Percentiles rank a stretch among this genome's conserved stretches.
Evolutionary conservation across 768 basidiomycete species (phyloP).

Genomic region (Boletus sensibilis): DNA sequence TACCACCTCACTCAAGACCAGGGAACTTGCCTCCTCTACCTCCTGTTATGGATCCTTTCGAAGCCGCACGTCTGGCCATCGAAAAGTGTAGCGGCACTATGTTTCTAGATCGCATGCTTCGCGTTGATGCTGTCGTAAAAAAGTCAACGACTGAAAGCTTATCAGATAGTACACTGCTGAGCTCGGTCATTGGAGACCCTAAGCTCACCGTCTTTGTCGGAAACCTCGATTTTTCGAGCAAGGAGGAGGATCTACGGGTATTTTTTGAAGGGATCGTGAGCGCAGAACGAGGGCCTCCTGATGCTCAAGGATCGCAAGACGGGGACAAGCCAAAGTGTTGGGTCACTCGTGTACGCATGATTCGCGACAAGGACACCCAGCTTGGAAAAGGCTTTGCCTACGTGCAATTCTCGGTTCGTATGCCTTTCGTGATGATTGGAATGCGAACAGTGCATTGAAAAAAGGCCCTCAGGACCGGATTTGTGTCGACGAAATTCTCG

Average conservation of each 20-base stretch:
- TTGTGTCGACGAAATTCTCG: slow-evolving; percentile 91
- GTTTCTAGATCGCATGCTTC: slow-evolving; percentile 76
- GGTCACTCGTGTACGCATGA: slow-evolving; percentile 84
- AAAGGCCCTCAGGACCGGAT: slow-evolving; percentile 64
- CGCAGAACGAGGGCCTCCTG: slow-evolving; percentile 65
- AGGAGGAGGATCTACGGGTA: slow-evolving; percentile 82
- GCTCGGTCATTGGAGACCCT: slow-evolving; percentile 53
- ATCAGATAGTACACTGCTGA: slow-evolving; percentile 20
- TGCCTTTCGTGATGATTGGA: neutral
- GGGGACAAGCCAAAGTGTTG: slow-evolving; percentile 47
- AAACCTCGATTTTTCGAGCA: slow-evolving; percentile 87
- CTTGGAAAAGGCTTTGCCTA: slow-evolving; percentile 96
- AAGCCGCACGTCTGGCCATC: slow-evolving; percentile 62
- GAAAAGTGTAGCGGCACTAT: slow-evolving; percentile 61
- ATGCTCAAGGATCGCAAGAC: slow-evolving; percentile 27
- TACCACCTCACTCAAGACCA: slow-evolving; percentile 41
- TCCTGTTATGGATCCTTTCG: slow-evolving; percentile 60
- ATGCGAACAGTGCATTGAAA: neutral
- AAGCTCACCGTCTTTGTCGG: slow-evolving; percentile 88
- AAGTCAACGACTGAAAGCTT: slow-evolving; percentile 20
- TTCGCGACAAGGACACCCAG: slow-evolving; percentile 88
- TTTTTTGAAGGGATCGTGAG: slow-evolving; percentile 82
- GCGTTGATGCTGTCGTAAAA: slow-evolving; percentile 68
- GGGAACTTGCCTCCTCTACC: slow-evolving; percentile 51
- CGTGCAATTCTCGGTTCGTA: slow-evolving; percentile 72